Conservation (phyloP, 2,329 filamentous ascomycete species). For the Didymella pinodella region DNA sequence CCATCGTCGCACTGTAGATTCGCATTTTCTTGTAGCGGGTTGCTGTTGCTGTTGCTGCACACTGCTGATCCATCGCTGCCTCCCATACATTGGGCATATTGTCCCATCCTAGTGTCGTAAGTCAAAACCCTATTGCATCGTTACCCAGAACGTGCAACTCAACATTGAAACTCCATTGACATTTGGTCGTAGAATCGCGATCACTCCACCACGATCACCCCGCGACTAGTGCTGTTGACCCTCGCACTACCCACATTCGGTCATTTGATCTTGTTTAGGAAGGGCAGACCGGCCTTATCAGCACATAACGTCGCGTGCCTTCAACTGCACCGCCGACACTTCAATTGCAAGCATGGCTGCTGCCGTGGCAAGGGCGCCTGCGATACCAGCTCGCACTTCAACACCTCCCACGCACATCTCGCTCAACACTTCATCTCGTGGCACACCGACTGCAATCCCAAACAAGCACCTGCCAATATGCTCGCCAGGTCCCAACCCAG, state of each 20-base stretch:
- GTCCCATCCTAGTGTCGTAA: slow-evolving; percentile 8
- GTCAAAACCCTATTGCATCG: slow-evolving; percentile 8
- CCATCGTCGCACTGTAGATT: slow-evolving; percentile 41
- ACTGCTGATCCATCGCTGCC: slow-evolving; percentile 28
- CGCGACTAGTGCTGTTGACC: slow-evolving; percentile 20
- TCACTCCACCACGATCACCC: slow-evolving; percentile 20
- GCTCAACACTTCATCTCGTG: slow-evolving; percentile 65
- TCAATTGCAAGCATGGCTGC: slow-evolving; percentile 51
- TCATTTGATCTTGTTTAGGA: slow-evolving; percentile 15
- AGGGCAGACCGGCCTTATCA: slow-evolving; percentile 21
- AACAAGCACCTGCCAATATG: slow-evolving; percentile 93
- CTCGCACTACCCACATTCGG: slow-evolving; percentile 18
- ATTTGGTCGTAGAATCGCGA: slow-evolving; percentile 2
- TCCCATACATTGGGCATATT: slow-evolving; percentile 2
- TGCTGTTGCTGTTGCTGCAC: slow-evolving; percentile 23
- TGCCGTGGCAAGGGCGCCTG: slow-evolving; percentile 51
- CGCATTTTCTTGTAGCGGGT: slow-evolving; percentile 24
- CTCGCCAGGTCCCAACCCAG: slow-evolving; percentile 74
- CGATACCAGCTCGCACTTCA: slow-evolving; percentile 48
- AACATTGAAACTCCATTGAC: slow-evolving; percentile 24
- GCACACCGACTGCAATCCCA: slow-evolving; percentile 70
- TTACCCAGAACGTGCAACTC: slow-evolving; percentile 20
- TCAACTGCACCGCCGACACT: slow-evolving; percentile 30
- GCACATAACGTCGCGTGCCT: slow-evolving; percentile 38
- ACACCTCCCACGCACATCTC: slow-evolving; percentile 63